These are phyloP conservation scores for Antarctomyces pellizariae DNA, from an alignment of 495 filamentous ascomycete species.

Conservation along the genomic window DNA sequence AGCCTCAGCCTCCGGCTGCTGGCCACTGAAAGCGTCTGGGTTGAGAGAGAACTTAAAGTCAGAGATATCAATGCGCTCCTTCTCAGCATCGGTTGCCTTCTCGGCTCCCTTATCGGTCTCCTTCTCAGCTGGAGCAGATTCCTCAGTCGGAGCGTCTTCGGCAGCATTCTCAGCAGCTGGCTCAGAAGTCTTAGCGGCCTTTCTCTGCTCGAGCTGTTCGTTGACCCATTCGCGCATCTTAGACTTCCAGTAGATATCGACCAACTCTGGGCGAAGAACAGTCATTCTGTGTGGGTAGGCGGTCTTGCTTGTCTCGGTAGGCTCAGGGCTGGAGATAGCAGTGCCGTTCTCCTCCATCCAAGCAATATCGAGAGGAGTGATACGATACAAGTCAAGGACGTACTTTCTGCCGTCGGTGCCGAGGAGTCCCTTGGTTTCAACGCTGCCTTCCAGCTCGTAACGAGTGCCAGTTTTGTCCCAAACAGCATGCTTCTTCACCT, in stretches of 20 bases:
- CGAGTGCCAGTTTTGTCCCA: conserved; percentile 92
- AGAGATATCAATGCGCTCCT: conserved; percentile 52
- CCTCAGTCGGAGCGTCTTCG: conserved; percentile 8
- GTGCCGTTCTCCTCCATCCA: conserved; percentile 58
- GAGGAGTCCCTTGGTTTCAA: conserved; percentile 92
- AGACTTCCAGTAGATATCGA: conserved; percentile 58
- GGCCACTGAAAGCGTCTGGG: conserved; percentile 86
- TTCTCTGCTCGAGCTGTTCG: conserved; percentile 35
- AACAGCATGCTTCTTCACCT: conserved; percentile 82
- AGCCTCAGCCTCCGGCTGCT: conserved; percentile 68
- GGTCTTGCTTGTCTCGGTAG: conserved; percentile 21
- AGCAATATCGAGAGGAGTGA: conserved; percentile 71
- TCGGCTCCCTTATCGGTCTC: conserved; percentile 15
- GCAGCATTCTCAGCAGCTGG: conserved; percentile 4
- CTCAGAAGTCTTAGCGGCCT: conserved; percentile 6
- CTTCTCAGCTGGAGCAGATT: conserved; percentile 7
- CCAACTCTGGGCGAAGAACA: conserved; percentile 66
- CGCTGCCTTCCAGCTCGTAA: conserved; percentile 81
- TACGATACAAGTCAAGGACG: conserved; percentile 84
- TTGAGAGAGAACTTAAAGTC: conserved; percentile 76
- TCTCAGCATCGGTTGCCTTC: conserved; percentile 13
- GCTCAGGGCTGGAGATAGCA: conserved; percentile 16
- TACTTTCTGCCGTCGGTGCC: conserved; percentile 97
- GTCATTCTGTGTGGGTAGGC: conserved; percentile 91
- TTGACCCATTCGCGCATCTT: conserved; percentile 78